Conservation (phyloP, 2,329 filamentous ascomycete genomes). For the Aspergillus sp. region DNA sequence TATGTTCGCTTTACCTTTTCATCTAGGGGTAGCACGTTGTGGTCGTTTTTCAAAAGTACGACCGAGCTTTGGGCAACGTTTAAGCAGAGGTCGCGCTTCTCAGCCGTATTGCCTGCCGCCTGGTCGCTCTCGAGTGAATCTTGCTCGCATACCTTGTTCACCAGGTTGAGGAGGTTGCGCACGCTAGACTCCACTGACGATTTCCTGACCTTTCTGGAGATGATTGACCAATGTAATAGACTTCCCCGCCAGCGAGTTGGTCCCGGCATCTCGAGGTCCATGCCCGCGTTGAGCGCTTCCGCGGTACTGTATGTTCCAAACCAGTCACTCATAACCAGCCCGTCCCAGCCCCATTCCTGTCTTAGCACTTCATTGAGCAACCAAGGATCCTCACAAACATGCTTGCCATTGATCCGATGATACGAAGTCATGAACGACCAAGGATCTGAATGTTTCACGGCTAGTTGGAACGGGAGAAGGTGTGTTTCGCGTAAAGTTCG, state of each 20-base stretch:
- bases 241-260: neutral
- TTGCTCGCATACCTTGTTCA: neutral
- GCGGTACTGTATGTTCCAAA: neutral
- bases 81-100: neutral
- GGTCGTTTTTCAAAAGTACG: neutral
- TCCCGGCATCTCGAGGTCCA: neutral
- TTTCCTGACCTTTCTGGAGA: neutral
- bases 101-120: neutral
- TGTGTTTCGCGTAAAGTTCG: neutral
- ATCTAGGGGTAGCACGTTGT: neutral
- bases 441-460: neutral
- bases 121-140: neutral
- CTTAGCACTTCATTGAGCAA: neutral
- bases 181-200: neutral
- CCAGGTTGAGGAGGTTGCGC: neutral
- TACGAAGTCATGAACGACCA: neutral
- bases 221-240: neutral
- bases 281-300: neutral
- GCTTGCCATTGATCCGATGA: neutral
- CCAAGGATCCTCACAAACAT: neutral
- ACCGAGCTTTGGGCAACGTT: neutral
- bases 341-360: neutral
- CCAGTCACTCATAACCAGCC: neutral
- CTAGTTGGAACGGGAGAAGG: neutral
- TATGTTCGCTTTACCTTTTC: neutral